Conservation (phyloP, 108 stramenopile genomes). For the Discostella pseudostelligera region DNA sequence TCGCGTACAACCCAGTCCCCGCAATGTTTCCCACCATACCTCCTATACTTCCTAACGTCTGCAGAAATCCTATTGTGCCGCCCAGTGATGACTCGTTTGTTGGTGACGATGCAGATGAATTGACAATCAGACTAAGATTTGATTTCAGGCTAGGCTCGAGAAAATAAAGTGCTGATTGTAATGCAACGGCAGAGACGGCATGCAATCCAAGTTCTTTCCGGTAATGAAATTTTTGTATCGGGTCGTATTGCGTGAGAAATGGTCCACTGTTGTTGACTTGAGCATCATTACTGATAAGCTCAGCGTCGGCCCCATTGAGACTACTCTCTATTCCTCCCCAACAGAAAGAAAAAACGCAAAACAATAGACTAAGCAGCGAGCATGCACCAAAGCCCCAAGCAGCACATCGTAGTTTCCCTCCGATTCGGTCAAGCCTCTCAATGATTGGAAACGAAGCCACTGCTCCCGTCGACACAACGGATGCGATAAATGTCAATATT, state of each 20-base stretch:
- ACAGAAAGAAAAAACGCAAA: constrained; percentile 21
- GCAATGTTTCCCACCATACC: constrained; percentile 32
- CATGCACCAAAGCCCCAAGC: constrained; percentile 22
- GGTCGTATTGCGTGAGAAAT: neutral
- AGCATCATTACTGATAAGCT: neutral
- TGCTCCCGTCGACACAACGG: constrained; percentile 22
- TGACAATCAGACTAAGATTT: constrained; percentile 13
- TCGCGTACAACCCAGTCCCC: constrained; percentile 28
- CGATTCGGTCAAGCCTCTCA: constrained; percentile 20
- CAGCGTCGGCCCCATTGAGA: neutral
- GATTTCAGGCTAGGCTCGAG: constrained; percentile 35
- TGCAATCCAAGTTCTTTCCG: constrained; percentile 21
- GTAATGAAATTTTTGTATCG: constrained; percentile 6
- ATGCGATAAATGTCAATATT: constrained; percentile 28
- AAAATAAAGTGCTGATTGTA: constrained; percentile 25
- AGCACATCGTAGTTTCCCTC: constrained; percentile 27
- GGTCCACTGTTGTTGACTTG: neutral
- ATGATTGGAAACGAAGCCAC: constrained; percentile 33
- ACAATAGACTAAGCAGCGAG: constrained; percentile 9
- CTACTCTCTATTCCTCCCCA: constrained; percentile 6
- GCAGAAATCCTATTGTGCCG: constrained; percentile 23
- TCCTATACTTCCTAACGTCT: constrained; percentile 23
- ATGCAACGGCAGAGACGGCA: constrained; percentile 18
- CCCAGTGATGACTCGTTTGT: constrained; percentile 17
- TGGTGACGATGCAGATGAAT: constrained; percentile 6